These are phyloP conservation scores for Podospora bellae-mahoneyi DNA, from an alignment of 495 filamentous ascomycete species.

Conservation along the genomic window DNA sequence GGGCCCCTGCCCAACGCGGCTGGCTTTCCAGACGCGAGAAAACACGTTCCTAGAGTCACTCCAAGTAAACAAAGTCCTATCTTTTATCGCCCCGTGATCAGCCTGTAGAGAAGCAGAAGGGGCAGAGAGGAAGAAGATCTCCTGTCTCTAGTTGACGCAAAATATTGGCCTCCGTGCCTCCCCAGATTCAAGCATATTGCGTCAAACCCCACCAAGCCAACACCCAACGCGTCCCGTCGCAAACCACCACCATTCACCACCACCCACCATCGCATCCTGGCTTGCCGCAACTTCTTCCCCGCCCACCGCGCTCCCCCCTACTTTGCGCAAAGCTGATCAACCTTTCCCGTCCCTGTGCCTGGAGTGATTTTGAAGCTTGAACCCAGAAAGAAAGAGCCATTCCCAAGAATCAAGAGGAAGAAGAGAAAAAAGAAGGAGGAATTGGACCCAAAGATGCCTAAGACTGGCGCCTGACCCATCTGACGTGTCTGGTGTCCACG, in stretches of 20 bases:
- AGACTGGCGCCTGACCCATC: slow-evolving; percentile 16
- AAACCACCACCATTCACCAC: slow-evolving; percentile 7
- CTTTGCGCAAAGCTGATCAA: slow-evolving; percentile 4
- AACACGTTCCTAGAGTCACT: slow-evolving; percentile 17
- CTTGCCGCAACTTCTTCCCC: slow-evolving; percentile 12
- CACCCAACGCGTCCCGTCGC: slow-evolving; percentile 17
- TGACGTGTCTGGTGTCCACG: slow-evolving; percentile 25
- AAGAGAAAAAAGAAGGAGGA: slow-evolving; percentile 17
- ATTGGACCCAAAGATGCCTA: slow-evolving; percentile 24
- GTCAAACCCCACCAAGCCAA: slow-evolving; percentile 26
- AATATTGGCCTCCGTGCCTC: too few species aligned
- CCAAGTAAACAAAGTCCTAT: slow-evolving; percentile 27
- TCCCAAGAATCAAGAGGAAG: background rate
- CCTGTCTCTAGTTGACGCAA: slow-evolving; percentile 1
- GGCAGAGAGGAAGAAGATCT: background rate
- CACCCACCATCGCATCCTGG: slow-evolving; percentile 11
- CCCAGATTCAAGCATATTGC: slow-evolving; percentile 8
- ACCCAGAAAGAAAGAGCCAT: background rate
- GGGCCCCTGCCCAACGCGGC: slow-evolving; percentile 21
- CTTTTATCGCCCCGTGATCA: slow-evolving; percentile 23
- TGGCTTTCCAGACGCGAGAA: slow-evolving; percentile 23
- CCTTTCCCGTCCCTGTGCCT: slow-evolving; percentile 18
- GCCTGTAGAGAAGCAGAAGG: slow-evolving; percentile 8
- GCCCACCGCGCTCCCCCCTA: background rate
- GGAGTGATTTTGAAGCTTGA: slow-evolving; percentile 4